Base-by-base conservation (phyloP, 2,329 filamentous ascomycete species). In the Coniochaeta sp. region DNA sequence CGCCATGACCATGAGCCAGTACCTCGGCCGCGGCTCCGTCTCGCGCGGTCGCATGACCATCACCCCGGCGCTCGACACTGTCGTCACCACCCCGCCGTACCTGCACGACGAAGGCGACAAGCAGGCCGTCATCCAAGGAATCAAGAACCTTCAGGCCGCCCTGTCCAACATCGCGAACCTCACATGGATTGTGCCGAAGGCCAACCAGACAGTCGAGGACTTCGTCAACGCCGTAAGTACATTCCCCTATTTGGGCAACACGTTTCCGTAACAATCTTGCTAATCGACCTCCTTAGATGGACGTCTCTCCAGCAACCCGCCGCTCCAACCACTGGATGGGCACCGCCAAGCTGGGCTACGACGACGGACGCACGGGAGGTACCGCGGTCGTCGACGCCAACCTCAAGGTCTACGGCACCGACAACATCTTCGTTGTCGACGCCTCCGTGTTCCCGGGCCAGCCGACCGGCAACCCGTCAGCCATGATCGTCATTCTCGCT, bases 391-490 rank as follows among this genome's bases (percentile, higher is more conserved):
- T 86, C 1, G 83, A 86, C 57, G 63, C 73, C 10, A 71, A 86
- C 65, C 78, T 81, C 52, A 80, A 78, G 66, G 81, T 87, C 6
- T 86, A 81, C 60, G 83, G 83, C 32, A 86, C 79, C 0, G 81
- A 86, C 59, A 86, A 87, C 66, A 70, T 86, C 42, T 86, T 83
- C 60, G 78, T 87, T 13, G 81, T 87, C 4, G 84, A 88, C 59
- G 84, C 79, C 1, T 79, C 78, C 55, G 83, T 88, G 60, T 85
- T 87, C 69, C 84, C 85, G 0, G 85, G 85, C 56, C 79, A 87
- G 58, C 75, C 83, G 3, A 83, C 82, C 0, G 81, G 83, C 16
- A 89, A 89, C 67, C 86, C 85, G 1, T 79, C 81, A 48, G 77
- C 82, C 1, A 77, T 81, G 33, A 80, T 87, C 58, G 82, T 87